Evolutionary conservation across 2,329 filamentous ascomycete species (phyloP).

Genomic region (Fusarium longipes): DNA sequence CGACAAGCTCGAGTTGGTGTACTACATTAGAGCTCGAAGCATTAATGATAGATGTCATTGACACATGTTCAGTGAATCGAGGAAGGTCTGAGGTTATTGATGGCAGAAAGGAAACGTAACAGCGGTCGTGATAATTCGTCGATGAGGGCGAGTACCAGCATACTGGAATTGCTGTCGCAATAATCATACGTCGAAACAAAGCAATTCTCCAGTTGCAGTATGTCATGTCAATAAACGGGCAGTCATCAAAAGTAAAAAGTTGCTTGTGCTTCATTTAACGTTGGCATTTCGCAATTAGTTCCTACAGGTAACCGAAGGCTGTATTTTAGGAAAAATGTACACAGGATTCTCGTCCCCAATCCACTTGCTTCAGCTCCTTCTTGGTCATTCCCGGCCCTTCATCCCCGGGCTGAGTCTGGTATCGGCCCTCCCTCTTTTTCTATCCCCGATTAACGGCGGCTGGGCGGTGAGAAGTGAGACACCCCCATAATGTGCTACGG

Average conservation of each 20-base stretch:
- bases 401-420: conserved; percentile 11
- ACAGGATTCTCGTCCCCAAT: conserved; percentile 49
- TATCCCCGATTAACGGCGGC: conserved; percentile 18
- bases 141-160: not conserved
- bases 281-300: conserved; percentile 50
- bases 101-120: not conserved
- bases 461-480: conserved; percentile 24
- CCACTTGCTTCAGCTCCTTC: conserved; percentile 38
- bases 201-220: not conserved
- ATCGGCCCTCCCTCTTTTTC: conserved; percentile 34
- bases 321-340: conserved; percentile 54
- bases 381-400: conserved; percentile 15
- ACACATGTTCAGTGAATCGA: not conserved
- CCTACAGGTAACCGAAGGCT: conserved; percentile 49
- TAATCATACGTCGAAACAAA: not conserved
- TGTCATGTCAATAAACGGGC: not conserved
- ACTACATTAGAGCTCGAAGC: not conserved
- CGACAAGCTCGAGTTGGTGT: conserved; percentile 1
- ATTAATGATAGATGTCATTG: not conserved
- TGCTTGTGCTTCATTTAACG: conserved; percentile 45
- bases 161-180: not conserved
- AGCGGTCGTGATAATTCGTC: not conserved
- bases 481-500: conserved; percentile 11
- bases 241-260: conserved; percentile 14
- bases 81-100: not conserved